Evolutionary conservation across 352 stramenopile genomes (phyloP).

Genomic region (Phytophthora capsici): DNA sequence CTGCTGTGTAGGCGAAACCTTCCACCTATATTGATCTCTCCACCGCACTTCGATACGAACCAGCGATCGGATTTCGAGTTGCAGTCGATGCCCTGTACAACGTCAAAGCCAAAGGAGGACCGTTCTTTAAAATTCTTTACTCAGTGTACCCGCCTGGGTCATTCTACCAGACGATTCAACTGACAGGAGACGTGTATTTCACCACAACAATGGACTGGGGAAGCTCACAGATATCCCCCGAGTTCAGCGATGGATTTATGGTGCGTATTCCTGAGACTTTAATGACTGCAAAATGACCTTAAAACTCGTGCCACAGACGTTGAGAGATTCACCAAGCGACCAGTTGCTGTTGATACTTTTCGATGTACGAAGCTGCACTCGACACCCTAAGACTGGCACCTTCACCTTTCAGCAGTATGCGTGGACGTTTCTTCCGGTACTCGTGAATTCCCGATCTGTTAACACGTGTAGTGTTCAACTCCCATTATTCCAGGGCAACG

Average conservation of each 20-base stretch:
- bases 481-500: constrained; percentile 64
- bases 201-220: constrained; percentile 69
- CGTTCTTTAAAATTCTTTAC: constrained; percentile 65
- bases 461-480: constrained; percentile 54
- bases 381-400: constrained; percentile 50
- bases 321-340: constrained; percentile 45
- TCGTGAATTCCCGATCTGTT: constrained; percentile 45
- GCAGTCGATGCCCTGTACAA: constrained; percentile 75
- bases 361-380: constrained; percentile 57
- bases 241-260: constrained; percentile 68
- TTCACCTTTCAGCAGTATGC: constrained; percentile 57
- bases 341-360: constrained; percentile 52
- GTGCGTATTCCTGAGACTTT: constrained; percentile 22
- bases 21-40: constrained; percentile 49
- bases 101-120: constrained; percentile 51
- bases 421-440: constrained; percentile 71
- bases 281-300: not conserved
- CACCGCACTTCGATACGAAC: constrained; percentile 55
- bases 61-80: constrained; percentile 70
- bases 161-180: constrained; percentile 66
- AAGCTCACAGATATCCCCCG: constrained; percentile 55
- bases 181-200: constrained; percentile 64
- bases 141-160: constrained; percentile 58
- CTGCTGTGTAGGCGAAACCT: constrained; percentile 48
- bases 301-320: constrained; percentile 40